Percentiles rank a stretch among this genome's conserved stretches.
phyloP scores from a whole-genome alignment of 192 early-diverging fungal species.

The Coemansia sp. region DNA sequence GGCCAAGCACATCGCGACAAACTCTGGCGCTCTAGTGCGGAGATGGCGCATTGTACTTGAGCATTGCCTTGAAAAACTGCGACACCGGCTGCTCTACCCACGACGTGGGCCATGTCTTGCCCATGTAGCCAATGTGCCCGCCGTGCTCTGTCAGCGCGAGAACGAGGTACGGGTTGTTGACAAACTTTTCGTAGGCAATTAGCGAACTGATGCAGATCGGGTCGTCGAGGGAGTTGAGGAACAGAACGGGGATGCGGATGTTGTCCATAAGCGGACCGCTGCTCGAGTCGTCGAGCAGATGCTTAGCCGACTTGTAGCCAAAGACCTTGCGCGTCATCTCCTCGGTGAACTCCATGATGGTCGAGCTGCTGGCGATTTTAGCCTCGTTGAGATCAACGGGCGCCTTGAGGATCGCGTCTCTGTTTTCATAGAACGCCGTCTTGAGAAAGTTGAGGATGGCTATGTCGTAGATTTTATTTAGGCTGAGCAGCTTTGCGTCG shows the following conservation, averaged over 20 bases:
- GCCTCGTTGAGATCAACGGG: constrained; percentile 48
- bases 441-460: constrained; percentile 56
- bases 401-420: constrained; percentile 47
- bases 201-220: constrained; percentile 70
- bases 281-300: constrained; percentile 72
- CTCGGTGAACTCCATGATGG: constrained; percentile 84
- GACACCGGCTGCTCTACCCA: constrained; percentile 50
- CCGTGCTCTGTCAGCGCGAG: constrained; percentile 77
- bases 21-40: neutral
- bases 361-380: constrained; percentile 54
- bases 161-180: constrained; percentile 73
- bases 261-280: constrained; percentile 56
- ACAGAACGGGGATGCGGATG: constrained; percentile 76
- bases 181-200: constrained; percentile 71
- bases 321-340: constrained; percentile 69
- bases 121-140: constrained; percentile 84
- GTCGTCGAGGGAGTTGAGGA: constrained; percentile 84
- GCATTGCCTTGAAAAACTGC: constrained; percentile 44
- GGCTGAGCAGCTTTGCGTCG: constrained; percentile 58
- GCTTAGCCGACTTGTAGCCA: constrained; percentile 77
- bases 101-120: constrained; percentile 37
- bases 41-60: constrained; percentile 23
- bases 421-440: constrained; percentile 43
- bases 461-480: constrained; percentile 55
- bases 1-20: too few relatives aligned